Percentiles rank a stretch among this genome's conserved stretches.
phyloP scores from a whole-genome alignment of 371 early-diverging fungal genomes.

The Paraphysoderma sedebokerense region DNA sequence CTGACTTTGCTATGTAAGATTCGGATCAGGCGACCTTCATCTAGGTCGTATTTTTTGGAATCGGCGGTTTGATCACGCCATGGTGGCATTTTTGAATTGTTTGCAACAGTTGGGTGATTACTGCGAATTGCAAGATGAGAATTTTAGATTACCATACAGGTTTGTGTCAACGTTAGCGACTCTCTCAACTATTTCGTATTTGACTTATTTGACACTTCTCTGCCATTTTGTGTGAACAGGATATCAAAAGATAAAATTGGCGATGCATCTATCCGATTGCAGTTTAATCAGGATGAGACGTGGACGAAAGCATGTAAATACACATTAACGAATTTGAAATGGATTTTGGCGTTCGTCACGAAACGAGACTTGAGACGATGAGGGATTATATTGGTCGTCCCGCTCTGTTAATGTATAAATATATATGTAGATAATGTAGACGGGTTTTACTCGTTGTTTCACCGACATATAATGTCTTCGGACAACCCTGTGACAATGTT shows the following conservation, averaged over 20 bases:
- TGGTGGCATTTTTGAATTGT: slow-evolving; percentile 77
- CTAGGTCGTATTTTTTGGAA: slow-evolving; percentile 67
- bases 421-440: too few relatives aligned
- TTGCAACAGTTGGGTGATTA: slow-evolving; percentile 68
- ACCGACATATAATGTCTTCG: too few relatives aligned
- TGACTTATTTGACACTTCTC: not conserved
- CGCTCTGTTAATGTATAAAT: too few relatives aligned
- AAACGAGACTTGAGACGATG: too few relatives aligned
- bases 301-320: slow-evolving; percentile 88
- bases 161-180: slow-evolving; percentile 6
- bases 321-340: slow-evolving; percentile 69
- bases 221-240: slow-evolving; percentile 9
- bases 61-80: slow-evolving; percentile 71
- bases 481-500: too few relatives aligned
- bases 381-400: too few relatives aligned
- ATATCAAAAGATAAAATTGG: slow-evolving; percentile 83
- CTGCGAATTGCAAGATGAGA: slow-evolving; percentile 52
- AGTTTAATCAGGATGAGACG: slow-evolving; percentile 70
- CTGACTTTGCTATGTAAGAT: slow-evolving; percentile 16
- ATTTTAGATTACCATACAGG: slow-evolving; percentile 61
- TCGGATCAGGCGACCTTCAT: slow-evolving; percentile 74
- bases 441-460: too few relatives aligned
- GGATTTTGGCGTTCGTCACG: slow-evolving; percentile 49
- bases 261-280: slow-evolving; percentile 58
- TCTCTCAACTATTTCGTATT: not conserved